Evolutionary conservation across 208 protist species (phyloP).

Genomic region (Lotmaria passim): DNA sequence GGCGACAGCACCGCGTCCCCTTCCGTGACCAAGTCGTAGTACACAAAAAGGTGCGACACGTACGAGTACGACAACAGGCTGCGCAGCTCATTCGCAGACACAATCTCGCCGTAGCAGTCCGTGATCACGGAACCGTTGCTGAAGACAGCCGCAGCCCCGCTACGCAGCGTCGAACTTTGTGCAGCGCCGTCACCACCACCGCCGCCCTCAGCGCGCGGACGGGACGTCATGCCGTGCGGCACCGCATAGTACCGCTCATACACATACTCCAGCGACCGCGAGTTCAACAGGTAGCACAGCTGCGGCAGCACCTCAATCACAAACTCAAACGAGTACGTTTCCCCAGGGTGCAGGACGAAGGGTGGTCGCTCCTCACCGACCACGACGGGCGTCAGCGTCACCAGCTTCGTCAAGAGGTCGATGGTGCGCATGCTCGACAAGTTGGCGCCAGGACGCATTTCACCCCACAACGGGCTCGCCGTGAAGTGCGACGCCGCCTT

Average conservation of each 20-base stretch:
- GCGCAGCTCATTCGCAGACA: slow-evolving; percentile 53
- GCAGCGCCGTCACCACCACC: slow-evolving; percentile 16
- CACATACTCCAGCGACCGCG: slow-evolving; percentile 61
- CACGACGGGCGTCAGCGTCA: slow-evolving; percentile 73
- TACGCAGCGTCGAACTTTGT: slow-evolving; percentile 11
- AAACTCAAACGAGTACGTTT: slow-evolving; percentile 84
- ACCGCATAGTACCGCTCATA: slow-evolving; percentile 52
- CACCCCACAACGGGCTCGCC: slow-evolving; percentile 41
- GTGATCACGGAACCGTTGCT: slow-evolving; percentile 28
- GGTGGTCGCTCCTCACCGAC: slow-evolving; percentile 57
- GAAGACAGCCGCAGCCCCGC: slow-evolving; percentile 17
- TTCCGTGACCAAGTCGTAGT: slow-evolving; percentile 45
- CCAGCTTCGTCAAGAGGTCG: slow-evolving; percentile 54
- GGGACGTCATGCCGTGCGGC: slow-evolving; percentile 16
- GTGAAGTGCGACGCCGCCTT: slow-evolving; percentile 23
- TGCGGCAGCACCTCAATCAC: slow-evolving; percentile 77
- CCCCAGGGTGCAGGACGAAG: slow-evolving; percentile 58
- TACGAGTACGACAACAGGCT: slow-evolving; percentile 57
- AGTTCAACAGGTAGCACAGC: slow-evolving; percentile 70
- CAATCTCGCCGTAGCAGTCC: slow-evolving; percentile 37
- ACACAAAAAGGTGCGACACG: slow-evolving; percentile 69
- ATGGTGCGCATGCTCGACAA: slow-evolving; percentile 54
- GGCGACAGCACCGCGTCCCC: slow-evolving; percentile 1
- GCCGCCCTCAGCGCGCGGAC: slow-evolving; percentile 3
- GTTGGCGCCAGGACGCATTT: slow-evolving; percentile 50